phyloP scores from a whole-genome alignment of 2,329 filamentous ascomycete genomes.

The Colletotrichum sp. region DNA sequence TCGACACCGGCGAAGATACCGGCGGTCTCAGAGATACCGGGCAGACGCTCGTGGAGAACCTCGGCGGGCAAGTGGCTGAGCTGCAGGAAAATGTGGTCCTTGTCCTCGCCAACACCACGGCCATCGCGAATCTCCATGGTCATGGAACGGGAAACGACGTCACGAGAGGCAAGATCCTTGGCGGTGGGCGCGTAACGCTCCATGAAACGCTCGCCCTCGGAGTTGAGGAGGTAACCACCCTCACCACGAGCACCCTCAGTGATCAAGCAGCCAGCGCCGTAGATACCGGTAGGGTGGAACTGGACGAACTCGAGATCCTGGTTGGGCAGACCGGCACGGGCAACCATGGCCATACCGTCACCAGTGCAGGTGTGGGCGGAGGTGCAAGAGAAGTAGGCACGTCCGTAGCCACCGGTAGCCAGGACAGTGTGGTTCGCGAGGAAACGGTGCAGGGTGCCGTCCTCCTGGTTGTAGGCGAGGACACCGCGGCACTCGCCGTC shows the following conservation, averaged over 20 bases:
- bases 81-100: slow-evolving; percentile 99
- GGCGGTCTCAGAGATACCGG: slow-evolving; percentile 97
- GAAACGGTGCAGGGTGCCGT: slow-evolving; percentile 97
- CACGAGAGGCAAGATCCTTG: slow-evolving; percentile 95
- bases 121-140: slow-evolving; percentile 98
- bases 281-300: slow-evolving; percentile 99
- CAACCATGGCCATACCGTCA: slow-evolving; percentile 99
- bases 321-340: slow-evolving; percentile 95
- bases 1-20: slow-evolving; percentile 98
- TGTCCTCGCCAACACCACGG: slow-evolving; percentile 93
- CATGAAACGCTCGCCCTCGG: slow-evolving; percentile 99
- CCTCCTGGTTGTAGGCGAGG: slow-evolving; percentile 97
- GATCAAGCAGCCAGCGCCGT: slow-evolving; percentile 96
- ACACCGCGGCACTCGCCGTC: slow-evolving; percentile 96
- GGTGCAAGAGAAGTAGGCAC: slow-evolving; percentile 98
- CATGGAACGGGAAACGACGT: slow-evolving; percentile 97
- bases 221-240: slow-evolving; percentile 97
- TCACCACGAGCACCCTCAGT: slow-evolving; percentile 98
- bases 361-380: slow-evolving; percentile 98
- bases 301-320: slow-evolving; percentile 99
- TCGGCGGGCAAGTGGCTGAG: slow-evolving; percentile 93
- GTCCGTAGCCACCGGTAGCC: slow-evolving; percentile 96
- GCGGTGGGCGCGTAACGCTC: slow-evolving; percentile 97
- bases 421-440: slow-evolving; percentile 95
- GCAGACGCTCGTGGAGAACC: slow-evolving; percentile 92